Evolutionary conservation across 257 asterid species (phyloP).

Genomic region (Plantago ovata): DNA sequence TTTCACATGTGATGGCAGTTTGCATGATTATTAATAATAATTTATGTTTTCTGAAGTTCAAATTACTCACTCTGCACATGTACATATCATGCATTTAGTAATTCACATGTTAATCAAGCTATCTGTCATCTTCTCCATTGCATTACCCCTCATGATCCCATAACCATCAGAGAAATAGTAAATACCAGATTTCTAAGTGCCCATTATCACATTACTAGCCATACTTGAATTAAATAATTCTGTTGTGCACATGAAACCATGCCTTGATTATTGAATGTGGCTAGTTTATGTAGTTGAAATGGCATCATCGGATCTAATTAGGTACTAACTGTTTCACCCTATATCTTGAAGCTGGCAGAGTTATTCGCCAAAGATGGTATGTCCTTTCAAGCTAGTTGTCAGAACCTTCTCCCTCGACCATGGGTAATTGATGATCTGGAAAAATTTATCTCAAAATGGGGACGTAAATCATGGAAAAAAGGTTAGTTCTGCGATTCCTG

Average conservation of each 20-base stretch:
- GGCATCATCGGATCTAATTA: constrained; percentile 18
- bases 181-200: not conserved
- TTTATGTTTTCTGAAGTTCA: not conserved
- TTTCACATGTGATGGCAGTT: not conserved
- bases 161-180: not conserved
- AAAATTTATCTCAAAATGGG: constrained; percentile 63
- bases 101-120: not conserved
- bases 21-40: not conserved
- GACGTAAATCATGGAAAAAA: constrained; percentile 67
- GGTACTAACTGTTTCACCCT: constrained; percentile 13
- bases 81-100: not conserved
- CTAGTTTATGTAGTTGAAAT: constrained; percentile 10
- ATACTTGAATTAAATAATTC: not conserved
- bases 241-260: constrained; percentile 8
- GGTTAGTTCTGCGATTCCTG: constrained; percentile 25
- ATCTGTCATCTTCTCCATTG: not conserved
- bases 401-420: constrained; percentile 90
- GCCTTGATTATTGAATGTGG: constrained; percentile 2
- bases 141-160: too few relatives aligned
- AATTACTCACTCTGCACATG: too few relatives aligned
- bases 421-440: constrained; percentile 98
- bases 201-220: constrained; percentile 9
- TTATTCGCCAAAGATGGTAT: constrained; percentile 89
- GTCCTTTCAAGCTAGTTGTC: constrained; percentile 94
- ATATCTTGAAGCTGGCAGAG: constrained; percentile 78